Evolutionary conservation across 176 grass and related monocot genomes (phyloP), one percentile per base, ranked within the genome.

Genomic region (Paspalum vaginatum): DNA sequence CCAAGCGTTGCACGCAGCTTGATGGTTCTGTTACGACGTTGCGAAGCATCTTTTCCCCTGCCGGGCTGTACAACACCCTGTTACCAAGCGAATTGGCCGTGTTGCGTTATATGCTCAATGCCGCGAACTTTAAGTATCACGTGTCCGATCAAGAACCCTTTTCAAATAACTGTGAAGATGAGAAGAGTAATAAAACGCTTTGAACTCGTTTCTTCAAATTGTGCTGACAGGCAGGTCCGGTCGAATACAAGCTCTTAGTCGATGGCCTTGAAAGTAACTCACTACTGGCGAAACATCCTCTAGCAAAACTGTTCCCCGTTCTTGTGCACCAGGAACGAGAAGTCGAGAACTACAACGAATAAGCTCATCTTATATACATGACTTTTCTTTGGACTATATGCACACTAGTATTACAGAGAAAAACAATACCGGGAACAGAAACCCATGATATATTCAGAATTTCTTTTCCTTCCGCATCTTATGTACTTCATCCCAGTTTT

Each of bases 351-450:
- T 66, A 47, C 49, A 78, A 83, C 41, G 41, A 49, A 59, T 50
- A 59, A 51, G 14, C 26, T 37, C n/a, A 50, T 66, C 40, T 45
- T 78, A 83, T 88, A 57, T 83, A 88, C 67, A 88, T 39, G 48
- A 2, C 52, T 84, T 41, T 81, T 80, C 18, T 15, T 74, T 60
- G 66, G 49, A 67, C 42, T 66, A 73, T 69, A 68, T 79, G 44
- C 54, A 48, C 16, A 20, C 41, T 68, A 40, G 45, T 51, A 51
- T 76, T 48, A 58, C 41, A 62, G 2, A 14, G 6, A 59, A 43
- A 82, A 24, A 61, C 42, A 49, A 45, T 4, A 45, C 11, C 37
- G 14, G 18, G 47, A 63, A 46, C 57, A 72, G 20, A 78, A 56
- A 20, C 18, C 65, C 73, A 72, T 21, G 32, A 55, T 49, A 37